Base-by-base conservation (phyloP, 257 asterid species). In the Petrea volubilis region DNA sequence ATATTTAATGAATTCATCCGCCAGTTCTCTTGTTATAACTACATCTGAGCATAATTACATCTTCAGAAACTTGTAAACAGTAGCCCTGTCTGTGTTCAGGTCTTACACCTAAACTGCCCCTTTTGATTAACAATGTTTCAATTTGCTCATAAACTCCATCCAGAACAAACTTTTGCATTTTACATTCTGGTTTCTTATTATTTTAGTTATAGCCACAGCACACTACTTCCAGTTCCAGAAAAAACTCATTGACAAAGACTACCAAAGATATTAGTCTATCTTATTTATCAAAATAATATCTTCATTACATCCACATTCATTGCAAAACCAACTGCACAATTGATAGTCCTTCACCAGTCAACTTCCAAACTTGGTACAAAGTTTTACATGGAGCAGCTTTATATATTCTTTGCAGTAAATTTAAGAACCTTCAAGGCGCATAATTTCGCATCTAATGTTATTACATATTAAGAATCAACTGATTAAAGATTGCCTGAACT, bases 321-420 rank as follows among this genome's bases (percentile, higher is more conserved):
- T 38, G 18, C 20, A 36, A 74, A 64, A 12, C 55, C 56, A 60
- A 50, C 57, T 72, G 51, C 70, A n/a, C 58, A 34, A n/a, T 62
- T 11, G 49, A 63, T 18, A 63, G 66, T 63, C 15, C 55, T 60
- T 51, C 52, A 47, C n/a, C 57, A 57, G 20, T 18, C 44, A 1
- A 38, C 57, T n/a, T n/a, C n/a, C n/a, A n/a, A n/a, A n/a, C n/a
- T n/a, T n/a, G n/a, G n/a, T n/a, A n/a, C n/a, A n/a, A n/a, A n/a
- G 40, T 43, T 23, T 61, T 14, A 28, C 12, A 71, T 47, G 5
- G 31, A 50, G 21, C 53, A 7, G 46, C 46, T 10, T 38, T 38
- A 36, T 18, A 25, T 60, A 20, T 33, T 10, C 51, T n/a, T 60
- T 60, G 36, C 7, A 36, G 33, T 6, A 4, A 60, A 20, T 1